Conservation (phyloP, 2,329 filamentous ascomycete species). For the Penicillium sp. region DNA sequence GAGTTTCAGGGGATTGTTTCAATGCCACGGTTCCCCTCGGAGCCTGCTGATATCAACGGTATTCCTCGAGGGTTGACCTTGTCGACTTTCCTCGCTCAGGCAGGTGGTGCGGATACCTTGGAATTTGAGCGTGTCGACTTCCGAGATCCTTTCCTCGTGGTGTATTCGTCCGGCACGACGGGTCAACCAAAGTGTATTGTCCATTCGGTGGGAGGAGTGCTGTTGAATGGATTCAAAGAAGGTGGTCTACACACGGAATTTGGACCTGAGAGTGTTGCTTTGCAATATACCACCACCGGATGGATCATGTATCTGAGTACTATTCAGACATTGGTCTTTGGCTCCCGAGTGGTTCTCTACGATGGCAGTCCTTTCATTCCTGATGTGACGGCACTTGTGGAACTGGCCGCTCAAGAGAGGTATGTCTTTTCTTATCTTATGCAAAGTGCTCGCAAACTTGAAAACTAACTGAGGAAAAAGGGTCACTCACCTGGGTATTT, state of each 20-base stretch:
- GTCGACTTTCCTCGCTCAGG: constrained; percentile 14
- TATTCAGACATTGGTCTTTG: constrained; percentile 62
- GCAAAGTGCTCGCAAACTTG: no score
- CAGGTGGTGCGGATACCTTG: constrained; percentile 39
- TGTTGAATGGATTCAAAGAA: constrained; percentile 61
- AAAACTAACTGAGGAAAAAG: constrained; percentile 58
- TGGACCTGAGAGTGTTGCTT: constrained; percentile 45
- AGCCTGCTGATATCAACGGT: constrained; percentile 17
- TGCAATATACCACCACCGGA: constrained; percentile 71
- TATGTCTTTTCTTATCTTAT: not conserved
- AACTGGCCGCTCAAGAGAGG: constrained; percentile 60
- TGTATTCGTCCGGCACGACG: constrained; percentile 79
- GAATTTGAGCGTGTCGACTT: constrained; percentile 67
- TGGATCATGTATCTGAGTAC: constrained; percentile 86
- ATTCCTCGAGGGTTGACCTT: constrained; percentile 17
- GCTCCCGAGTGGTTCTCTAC: constrained; percentile 70
- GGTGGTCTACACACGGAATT: constrained; percentile 55
- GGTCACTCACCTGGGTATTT: constrained; percentile 74
- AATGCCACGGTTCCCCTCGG: constrained; percentile 16
- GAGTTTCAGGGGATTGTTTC: constrained; percentile 59
- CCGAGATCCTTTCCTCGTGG: constrained; percentile 75
- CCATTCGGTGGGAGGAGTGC: constrained; percentile 59
- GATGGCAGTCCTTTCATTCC: constrained; percentile 81
- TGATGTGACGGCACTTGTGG: constrained; percentile 55
- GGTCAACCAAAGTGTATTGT: constrained; percentile 85